Evolutionary conservation across 176 grass and related monocot species (phyloP).

Genomic region (Zea mays): DNA sequence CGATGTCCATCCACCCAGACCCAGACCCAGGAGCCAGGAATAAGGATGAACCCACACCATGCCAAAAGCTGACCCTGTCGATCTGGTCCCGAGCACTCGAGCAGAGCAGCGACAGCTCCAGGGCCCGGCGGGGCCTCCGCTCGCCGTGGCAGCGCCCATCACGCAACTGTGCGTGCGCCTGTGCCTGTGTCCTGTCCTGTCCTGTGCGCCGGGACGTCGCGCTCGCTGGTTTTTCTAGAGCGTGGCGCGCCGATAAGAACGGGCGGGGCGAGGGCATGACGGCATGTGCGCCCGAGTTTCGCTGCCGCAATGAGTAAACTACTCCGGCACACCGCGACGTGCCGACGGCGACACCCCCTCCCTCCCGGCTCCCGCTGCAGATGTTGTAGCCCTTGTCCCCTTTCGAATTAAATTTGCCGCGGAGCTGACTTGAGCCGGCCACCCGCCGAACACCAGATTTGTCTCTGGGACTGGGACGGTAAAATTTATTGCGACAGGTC

Average conservation of each 20-base stretch:
- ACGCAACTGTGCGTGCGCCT: background rate
- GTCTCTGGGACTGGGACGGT: too few relatives aligned
- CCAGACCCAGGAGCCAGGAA: background rate
- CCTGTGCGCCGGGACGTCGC: background rate
- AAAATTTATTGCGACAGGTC: too few relatives aligned
- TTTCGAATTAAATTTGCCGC: too few relatives aligned
- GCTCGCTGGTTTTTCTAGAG: background rate
- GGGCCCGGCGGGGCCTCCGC: background rate
- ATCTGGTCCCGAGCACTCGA: background rate
- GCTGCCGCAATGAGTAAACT: conserved; percentile 8
- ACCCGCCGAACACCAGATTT: too few relatives aligned
- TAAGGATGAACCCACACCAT: background rate
- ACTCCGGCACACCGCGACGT: background rate
- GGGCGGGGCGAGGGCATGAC: background rate
- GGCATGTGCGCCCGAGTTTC: conserved; percentile 9
- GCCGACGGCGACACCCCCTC: conserved; percentile 24
- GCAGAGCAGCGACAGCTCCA: background rate
- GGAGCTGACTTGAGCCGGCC: too few relatives aligned
- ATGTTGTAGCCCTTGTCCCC: too few relatives aligned
- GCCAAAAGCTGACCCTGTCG: conserved; percentile 31
- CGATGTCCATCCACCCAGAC: background rate
- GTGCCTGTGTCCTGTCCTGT: background rate
- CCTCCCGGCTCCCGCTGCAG: too few relatives aligned
- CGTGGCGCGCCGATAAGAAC: conserved; percentile 30
- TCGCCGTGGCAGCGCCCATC: background rate